Base-by-base conservation (phyloP, 2,329 filamentous ascomycete species). In the Xylaria sp. region DNA sequence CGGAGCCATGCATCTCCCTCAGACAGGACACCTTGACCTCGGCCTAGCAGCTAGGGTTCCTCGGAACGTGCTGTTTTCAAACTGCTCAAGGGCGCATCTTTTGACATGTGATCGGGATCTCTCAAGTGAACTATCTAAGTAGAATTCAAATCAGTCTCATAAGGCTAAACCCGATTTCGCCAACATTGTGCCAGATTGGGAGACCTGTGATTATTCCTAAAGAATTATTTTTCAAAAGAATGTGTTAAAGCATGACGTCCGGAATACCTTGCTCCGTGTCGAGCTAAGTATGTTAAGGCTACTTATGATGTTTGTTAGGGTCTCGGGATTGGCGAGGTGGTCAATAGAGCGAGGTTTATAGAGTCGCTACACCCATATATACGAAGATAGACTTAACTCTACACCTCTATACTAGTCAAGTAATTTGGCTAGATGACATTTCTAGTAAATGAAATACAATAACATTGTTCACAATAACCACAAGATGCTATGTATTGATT, bases 41-140 rank as follows among this genome's bases (percentile, higher is more conserved):
- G 39, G 56, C 63, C 17, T 42, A 2, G 36, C 1, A 29, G 15
- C 11, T 36, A 5, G 22, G 51, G 25, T 65, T 25, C 63, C 63
- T 65, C 63, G 63, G 63, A 15, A 39, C 11, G 2, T 44, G 36
- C 27, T 15, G 11, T 29, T 5, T 15, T 54, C 15, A 20, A 42
- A 53, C 1, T 36, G 7, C 20, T 7, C 11, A 7, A 25, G 10
- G 5, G 6, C 25, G 5, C 11, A 5, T 10, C 22, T 17, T n/a
- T 17, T 56, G 20, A 22, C 63, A 62, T 66, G 63, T 66, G 59
- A 64, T 60, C 7, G 25, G 6, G 11, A 29, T 36, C 47, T n/a
- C 13, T 38, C 15, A 20, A 27, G 13, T 27, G 27, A 15, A 13
- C 5, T 5, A 39, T 51, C 1, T 25, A 38, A 13, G 11, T n/a